These are phyloP conservation scores for Tricladium varicosporioides DNA, from an alignment of 2,329 filamentous ascomycete species.

Conservation along the genomic window DNA sequence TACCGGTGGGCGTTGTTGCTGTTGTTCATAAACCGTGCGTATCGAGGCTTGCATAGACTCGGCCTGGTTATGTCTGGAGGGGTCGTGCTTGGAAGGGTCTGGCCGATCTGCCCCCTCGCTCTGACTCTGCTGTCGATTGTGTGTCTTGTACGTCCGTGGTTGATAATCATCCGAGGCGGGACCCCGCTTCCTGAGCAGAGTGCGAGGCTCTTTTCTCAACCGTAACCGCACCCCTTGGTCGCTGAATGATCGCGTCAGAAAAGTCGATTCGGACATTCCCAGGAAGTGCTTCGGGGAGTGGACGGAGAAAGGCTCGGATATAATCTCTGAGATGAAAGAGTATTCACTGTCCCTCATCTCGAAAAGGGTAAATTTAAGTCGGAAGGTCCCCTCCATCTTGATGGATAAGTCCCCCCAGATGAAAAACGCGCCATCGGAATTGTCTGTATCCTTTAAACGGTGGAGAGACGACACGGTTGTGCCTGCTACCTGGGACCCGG, in stretches of 20 bases:
- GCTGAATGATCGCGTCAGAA: conserved; percentile 76
- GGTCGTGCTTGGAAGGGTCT: conserved; percentile 12
- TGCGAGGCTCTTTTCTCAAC: conserved; percentile 77
- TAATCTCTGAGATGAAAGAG: conserved; percentile 37
- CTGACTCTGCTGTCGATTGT: conserved; percentile 6
- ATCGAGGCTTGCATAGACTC: conserved; percentile 13
- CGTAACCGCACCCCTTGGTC: conserved; percentile 84
- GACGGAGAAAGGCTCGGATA: conserved; percentile 68
- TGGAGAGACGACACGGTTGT: conserved; percentile 79
- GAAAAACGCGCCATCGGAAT: conserved; percentile 80
- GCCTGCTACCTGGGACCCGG: conserved; percentile 60
- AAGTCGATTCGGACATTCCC: conserved; percentile 78
- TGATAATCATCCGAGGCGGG: conserved; percentile 34
- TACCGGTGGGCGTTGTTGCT: conserved; percentile 15
- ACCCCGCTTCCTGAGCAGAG: conserved; percentile 34
- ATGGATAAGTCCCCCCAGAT: conserved; percentile 88
- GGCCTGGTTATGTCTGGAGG: conserved; percentile 6
- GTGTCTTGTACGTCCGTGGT: conserved; percentile 27
- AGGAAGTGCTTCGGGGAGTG: conserved; percentile 68
- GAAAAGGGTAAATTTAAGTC: conserved; percentile 75
- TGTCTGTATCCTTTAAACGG: conserved; percentile 74
- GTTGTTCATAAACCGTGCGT: neutral
- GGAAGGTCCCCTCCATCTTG: conserved; percentile 68
- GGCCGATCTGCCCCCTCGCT: conserved; percentile 9
- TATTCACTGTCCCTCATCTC: conserved; percentile 52